Percentiles rank a stretch among this genome's conserved stretches.
phyloP scores from a whole-genome alignment of 2,329 filamentous ascomycete genomes.

The Byssoonygena ceratinophila region DNA sequence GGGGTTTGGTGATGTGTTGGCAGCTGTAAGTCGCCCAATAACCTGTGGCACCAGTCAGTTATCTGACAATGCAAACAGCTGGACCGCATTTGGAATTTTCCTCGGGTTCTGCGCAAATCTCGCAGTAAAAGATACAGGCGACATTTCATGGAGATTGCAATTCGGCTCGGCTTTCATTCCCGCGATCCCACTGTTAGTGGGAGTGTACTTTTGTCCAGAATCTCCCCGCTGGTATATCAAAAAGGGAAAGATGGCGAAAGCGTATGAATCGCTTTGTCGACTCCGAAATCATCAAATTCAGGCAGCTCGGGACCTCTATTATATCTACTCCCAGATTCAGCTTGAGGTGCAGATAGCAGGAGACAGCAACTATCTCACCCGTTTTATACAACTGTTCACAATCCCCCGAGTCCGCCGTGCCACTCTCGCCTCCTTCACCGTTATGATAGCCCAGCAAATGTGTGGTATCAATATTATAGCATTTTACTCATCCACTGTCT shows the following conservation, averaged over 20 bases:
- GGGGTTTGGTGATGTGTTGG: conserved; percentile 48
- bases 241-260: conserved; percentile 51
- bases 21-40: conserved; percentile 30
- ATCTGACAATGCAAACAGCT: conserved; percentile 22
- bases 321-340: conserved; percentile 45
- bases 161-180: conserved; percentile 56
- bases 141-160: conserved; percentile 53
- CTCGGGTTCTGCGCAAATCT: conserved; percentile 57
- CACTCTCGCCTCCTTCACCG: conserved; percentile 62
- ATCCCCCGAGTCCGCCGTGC: conserved; percentile 46
- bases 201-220: conserved; percentile 53
- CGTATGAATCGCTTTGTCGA: conserved; percentile 48
- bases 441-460: conserved; percentile 71
- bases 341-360: conserved; percentile 36
- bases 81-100: conserved; percentile 54
- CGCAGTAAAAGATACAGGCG: conserved; percentile 49
- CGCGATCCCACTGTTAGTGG: conserved; percentile 49
- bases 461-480: conserved; percentile 64
- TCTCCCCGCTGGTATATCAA: conserved; percentile 59
- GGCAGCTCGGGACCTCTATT: conserved; percentile 53
- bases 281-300: conserved; percentile 51
- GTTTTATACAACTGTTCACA: conserved; percentile 46
- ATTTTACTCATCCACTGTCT: conserved; percentile 58
- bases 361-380: conserved; percentile 48
- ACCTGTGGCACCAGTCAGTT: conserved; percentile 19